Evolutionary conservation across 2,329 filamentous ascomycete genomes (phyloP), one percentile per base, ranked within the genome.

Genomic region (Elsinoe ampelina): DNA sequence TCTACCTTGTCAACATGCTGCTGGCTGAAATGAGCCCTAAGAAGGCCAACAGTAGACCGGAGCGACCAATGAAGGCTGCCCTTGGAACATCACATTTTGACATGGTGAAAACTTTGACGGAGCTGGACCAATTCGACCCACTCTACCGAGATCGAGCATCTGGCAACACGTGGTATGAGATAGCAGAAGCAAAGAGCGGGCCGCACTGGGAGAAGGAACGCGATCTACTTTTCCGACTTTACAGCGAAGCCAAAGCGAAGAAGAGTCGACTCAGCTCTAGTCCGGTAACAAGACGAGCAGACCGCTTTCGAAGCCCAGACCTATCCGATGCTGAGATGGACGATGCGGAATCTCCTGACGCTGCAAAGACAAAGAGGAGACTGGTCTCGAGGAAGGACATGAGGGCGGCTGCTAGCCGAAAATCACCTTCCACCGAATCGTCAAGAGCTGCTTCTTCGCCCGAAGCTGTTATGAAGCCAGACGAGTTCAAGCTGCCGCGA

Each of bases 201-300:
- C 88, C 91, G 6, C 86, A 89, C 59, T 96, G 91, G 89, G 85
- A 92, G 68, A 84, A 92, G 60, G 93, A 98, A 69, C 84, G 87
- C 61, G 81, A 89, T 42, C 75, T 95, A 57, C 71, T 98, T 50
- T 91, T 91, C 68, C 79, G 84, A 38, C 82, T 86, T 2, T 90
- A 84, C 62, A 85, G 90, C 58, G 79, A 80, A 30, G 58, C 59
- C 47, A 19, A 60, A 30, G 54, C 41, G n/a, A 38, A 50, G 58
- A 57, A 57, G 51, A 52, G 34, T 36, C 61, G 65, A 51, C 62
- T 64, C 19, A 70, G 66, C 55, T 68, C 67, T 11, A 70, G 68
- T 58, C 69, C 68, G 19, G 64, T 70, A 20, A 64, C 65, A 41
- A 67, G 67, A 60, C 30, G 48, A 7, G 64, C 66, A 22, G 68